Percentiles rank a stretch among this genome's conserved stretches.
These are phyloP conservation scores for Penicillium psychrosexuale DNA, from an alignment of 2,329 filamentous ascomycete genomes.

Conservation along the genomic window DNA sequence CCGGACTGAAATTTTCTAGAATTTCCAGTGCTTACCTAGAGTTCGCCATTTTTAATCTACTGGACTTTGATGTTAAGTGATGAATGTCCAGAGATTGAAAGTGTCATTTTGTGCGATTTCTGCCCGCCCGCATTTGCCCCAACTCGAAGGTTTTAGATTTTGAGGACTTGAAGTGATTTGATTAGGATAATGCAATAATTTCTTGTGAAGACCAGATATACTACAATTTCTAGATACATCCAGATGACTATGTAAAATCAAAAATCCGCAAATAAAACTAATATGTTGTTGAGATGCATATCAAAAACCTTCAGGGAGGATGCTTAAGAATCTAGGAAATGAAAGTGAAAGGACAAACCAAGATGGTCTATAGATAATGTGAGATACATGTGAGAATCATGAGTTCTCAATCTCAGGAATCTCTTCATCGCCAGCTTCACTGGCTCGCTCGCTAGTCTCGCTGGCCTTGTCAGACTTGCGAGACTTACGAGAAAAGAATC, in stretches of 20 bases:
- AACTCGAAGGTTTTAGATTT: background rate
- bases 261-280: background rate
- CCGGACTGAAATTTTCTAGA: background rate
- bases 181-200: background rate
- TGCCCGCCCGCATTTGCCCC: slow-evolving; percentile 15
- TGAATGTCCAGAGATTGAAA: slow-evolving; percentile 2
- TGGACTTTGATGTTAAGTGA: slow-evolving; percentile 4
- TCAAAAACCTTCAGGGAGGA: slow-evolving; percentile 8
- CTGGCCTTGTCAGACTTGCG: slow-evolving; percentile 44
- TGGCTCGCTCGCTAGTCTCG: slow-evolving; percentile 44
- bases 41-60: slow-evolving; percentile 33
- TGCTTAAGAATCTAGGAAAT: slow-evolving; percentile 12
- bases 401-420: slow-evolving; percentile 29
- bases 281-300: slow-evolving; percentile 11
- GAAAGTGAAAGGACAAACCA: slow-evolving; percentile 11
- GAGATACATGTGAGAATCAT: slow-evolving; percentile 4
- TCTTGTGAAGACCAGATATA: background rate
- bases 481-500: slow-evolving; percentile 49
- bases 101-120: slow-evolving; percentile 21
- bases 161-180: background rate
- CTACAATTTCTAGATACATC: background rate
- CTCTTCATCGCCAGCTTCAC: slow-evolving; percentile 45
- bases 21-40: slow-evolving; percentile 31
- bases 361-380: background rate
- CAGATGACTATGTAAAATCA: background rate